phyloP scores from a whole-genome alignment of 495 filamentous ascomycete species.

The Pyronema domesticum region DNA sequence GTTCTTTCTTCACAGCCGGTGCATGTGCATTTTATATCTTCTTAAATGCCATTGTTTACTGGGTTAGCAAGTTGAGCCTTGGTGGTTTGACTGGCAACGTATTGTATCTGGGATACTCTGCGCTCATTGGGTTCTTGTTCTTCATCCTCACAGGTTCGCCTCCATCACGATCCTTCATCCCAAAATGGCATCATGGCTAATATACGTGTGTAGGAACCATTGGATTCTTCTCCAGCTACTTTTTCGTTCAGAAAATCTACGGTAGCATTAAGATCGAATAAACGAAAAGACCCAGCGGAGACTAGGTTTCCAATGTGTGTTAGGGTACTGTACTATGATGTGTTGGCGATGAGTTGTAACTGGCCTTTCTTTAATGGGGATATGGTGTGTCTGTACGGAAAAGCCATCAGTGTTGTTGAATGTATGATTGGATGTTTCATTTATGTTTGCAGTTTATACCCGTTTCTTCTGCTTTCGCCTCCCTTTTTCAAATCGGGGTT shows the following conservation, averaged over 20 bases:
- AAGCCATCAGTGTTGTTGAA: no score
- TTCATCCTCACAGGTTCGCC: conserved; percentile 81
- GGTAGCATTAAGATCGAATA: conserved; percentile 90
- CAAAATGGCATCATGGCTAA: neutral
- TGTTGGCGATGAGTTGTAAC: no score
- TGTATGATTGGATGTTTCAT: no score
- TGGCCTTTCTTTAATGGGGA: no score
- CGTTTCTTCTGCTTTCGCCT: no score
- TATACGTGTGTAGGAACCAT: conserved; percentile 49
- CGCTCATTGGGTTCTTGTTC: conserved; percentile 72
- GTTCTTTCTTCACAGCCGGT: conserved; percentile 73
- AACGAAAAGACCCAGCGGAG: conserved; percentile 3
- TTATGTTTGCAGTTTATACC: no score
- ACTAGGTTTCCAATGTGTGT: neutral
- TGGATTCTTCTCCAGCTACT: conserved; percentile 86
- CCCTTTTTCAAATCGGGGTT: no score
- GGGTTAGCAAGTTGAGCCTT: conserved; percentile 67
- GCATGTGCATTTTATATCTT: conserved; percentile 83
- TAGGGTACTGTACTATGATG: no score
- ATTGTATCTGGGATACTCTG: conserved; percentile 83
- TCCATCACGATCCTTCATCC: neutral
- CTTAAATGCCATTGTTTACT: conserved; percentile 69
- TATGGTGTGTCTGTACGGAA: no score
- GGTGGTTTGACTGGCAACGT: conserved; percentile 70
- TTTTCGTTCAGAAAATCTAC: conserved; percentile 86